phyloP scores from a whole-genome alignment of 305 asterid genomes.

The Coffea humblotiana region DNA sequence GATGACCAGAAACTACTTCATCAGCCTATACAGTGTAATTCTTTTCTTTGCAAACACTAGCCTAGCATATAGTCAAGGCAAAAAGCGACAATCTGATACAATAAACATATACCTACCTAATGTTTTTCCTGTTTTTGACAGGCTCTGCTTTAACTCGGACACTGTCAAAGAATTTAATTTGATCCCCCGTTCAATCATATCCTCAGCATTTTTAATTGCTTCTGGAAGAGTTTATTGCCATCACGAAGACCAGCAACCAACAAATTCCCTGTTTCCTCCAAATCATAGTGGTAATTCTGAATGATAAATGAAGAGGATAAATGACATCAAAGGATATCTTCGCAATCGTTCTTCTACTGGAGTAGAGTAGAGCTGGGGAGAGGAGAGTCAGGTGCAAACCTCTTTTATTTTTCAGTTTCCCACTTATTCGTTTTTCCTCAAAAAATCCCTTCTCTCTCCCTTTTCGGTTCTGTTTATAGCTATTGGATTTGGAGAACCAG shows the following conservation, averaged over 20 bases:
- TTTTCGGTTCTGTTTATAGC: too few species aligned
- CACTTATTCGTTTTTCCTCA: too few species aligned
- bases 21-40: neutral
- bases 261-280: constrained; percentile 69
- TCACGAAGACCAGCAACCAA: constrained; percentile 57
- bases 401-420: too few species aligned
- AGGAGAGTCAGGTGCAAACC: too few species aligned
- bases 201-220: constrained; percentile 65
- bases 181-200: constrained; percentile 66
- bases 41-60: neutral
- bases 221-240: constrained; percentile 58
- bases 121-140: constrained; percentile 46
- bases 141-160: constrained; percentile 62
- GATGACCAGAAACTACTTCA: neutral
- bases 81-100: neutral
- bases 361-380: too few species aligned
- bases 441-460: too few species aligned
- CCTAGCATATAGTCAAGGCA: neutral
- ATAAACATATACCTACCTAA: constrained; percentile 20
- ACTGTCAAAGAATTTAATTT: constrained; percentile 59
- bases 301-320: constrained; percentile 33
- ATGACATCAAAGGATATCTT: neutral
- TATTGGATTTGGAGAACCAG: too few species aligned
- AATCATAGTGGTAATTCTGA: constrained; percentile 47
- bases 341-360: neutral